Evolutionary conservation across 2,329 filamentous ascomycete genomes (phyloP), one percentile per base, ranked within the genome.

Genomic region (Claviceps quebecensis): DNA sequence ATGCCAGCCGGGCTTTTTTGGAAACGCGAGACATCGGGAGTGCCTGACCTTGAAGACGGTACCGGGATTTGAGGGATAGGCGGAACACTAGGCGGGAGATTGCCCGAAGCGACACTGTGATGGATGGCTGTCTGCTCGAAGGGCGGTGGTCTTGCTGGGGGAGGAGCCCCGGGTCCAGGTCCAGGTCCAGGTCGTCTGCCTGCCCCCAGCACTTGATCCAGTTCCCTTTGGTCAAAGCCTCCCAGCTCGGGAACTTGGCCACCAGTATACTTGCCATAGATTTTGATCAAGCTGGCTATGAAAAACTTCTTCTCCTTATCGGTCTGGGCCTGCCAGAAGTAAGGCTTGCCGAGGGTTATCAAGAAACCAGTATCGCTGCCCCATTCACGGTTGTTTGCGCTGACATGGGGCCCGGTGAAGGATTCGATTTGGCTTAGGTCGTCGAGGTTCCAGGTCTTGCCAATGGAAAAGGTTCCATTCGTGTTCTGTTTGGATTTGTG

Each of bases 291-390:
- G 67, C 90, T 96, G 37, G 87, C 89, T 61, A 98, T 93, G 68
- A 98, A 98, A 70, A 97, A 97, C 64, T 95, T 91, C 74, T 96
- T 97, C 69, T 98, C 93, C 71, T 96, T 96, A 50, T 87, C 78
- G 1, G 87, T 93, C 57, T 88, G 83, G 37, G 93, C 89, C 67
- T 95, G 82, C 93, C 93, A 98, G 67, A 93, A 98, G 69, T 98
- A 98, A 0, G 89, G 86, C 67, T 98, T 98, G 26, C 86, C 84
- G 29, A 98, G 78, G 1, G 84, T 93, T 48, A 97, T 87, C 26
- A 85, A 74, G 63, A 98, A 97, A 16, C 93, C 93, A 45, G 81
- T 80, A 52, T 84, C 83, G 49, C 85, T 83, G 22, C 88, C 91
- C 86, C 87, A 95, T 63, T 84, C 68, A 76, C 84, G 67, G 74